Evolutionary conservation across 805 yeast species (phyloP), one percentile per base, ranked within the genome.

Genomic region (Suhomyces sp.): DNA sequence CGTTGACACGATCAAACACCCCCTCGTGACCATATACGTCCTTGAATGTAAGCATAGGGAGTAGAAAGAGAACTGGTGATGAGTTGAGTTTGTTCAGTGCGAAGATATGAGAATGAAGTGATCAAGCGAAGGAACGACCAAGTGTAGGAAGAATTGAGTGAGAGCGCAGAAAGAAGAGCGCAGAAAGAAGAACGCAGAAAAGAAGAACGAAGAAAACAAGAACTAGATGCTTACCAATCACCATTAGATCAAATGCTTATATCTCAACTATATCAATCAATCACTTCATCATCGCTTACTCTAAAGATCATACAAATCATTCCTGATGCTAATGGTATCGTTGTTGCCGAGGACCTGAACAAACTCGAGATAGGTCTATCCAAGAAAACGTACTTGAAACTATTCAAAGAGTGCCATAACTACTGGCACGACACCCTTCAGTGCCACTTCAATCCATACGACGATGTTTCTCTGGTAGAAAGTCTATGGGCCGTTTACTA

Each of bases 391-490:
- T 66, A 65, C 39, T 45, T 62, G 28, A 31, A 29, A 17, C 22
- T 65, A 5, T 68, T 68, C 41, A 55, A 50, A 26, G 58, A 58
- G 38, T 56, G 58, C 17, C 71, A 65, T 38, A 31, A 40, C 1
- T 47, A 36, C 25, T 63, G 64, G 62, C 58, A 57, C 25, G 14
- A 26, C n/a, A 25, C n/a, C 12, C 15, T 16, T 14, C 30, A 17
- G 30, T n/a, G n/a, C n/a, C n/a, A n/a, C n/a, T n/a, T n/a, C n/a
- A n/a, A n/a, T n/a, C 33, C 16, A 18, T 16, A 13, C 17, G 31
- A 28, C 28, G 21, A 29, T 25, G 28, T 20, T 18, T 15, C 19
- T 12, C 19, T 33, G 10, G 17, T 25, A 4, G 13, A 16, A 11
- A 19, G 35, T 12, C 46, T 44, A 11, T 33, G 40, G 42, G 39